Evolutionary conservation across 176 grass and related monocot species (phyloP), one percentile per base, ranked within the genome.

Genomic region (Paspalum vaginatum): DNA sequence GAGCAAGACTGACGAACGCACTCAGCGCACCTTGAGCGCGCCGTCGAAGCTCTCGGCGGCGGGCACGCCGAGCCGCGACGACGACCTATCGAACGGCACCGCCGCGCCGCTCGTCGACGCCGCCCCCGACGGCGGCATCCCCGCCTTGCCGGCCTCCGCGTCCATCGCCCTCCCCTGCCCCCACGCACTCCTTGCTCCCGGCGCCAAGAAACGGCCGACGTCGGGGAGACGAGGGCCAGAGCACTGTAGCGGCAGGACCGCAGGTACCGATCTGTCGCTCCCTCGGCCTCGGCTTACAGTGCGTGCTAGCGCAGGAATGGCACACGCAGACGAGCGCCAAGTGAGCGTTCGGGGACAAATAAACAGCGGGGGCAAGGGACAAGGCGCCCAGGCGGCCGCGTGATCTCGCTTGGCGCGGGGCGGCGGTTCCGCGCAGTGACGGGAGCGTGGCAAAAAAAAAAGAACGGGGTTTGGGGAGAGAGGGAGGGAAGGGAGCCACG

Each of bases 21-120:
- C 5, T n/a, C 18, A 7, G 39, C 49, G 48, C 72, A 90, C 91
- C 44, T 26, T 89, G 15, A 93, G 81, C 11, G 91, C 87, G 62
- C 70, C 75, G 73, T 82, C 61, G 77, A 93, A 93, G 68, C 81
- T 64, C 77, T 79, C 72, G 24, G 59, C 61, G 38, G 24, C 17
- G 46, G 64, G 48, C 25, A 20, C 46, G 69, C 55, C 54, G 40
- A 77, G 47, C 58, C 69, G 77, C 76, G 81, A 63, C 25, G 82
- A 71, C 38, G 82, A 56, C 64, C 70, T 54, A 46, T 22, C 63
- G 64, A 89, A 70, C 56, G 40, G 87, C 87, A 49, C 70, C 53
- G 61, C 61, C 26, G 59, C 62, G n/a, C 32, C 17, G 17, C 78
- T 76, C 44, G 55, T 61, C 17, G 70, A 45, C 70, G 37, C 61